A percentile compares a stretch with the other conserved stretches of the same genome.
Evolutionary conservation across 495 filamentous ascomycete genomes (phyloP).

Genomic region (Penicillium atrosanguineum): DNA sequence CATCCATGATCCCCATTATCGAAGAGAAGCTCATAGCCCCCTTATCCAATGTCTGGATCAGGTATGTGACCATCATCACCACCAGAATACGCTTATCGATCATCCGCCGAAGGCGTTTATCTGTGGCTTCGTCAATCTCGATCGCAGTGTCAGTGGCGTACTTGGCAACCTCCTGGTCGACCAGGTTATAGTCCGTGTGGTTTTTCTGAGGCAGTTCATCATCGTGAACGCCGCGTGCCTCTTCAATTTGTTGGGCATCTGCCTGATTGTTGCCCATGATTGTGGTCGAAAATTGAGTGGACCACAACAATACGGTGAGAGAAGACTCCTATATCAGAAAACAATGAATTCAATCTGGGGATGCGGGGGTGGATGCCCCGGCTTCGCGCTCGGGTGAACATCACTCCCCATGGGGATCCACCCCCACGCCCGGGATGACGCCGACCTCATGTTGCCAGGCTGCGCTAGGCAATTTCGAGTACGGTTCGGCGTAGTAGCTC

Average conservation of each 20-base stretch:
- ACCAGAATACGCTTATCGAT: constrained; percentile 55
- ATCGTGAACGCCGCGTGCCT: constrained; percentile 3
- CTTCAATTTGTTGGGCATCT: constrained; percentile 10
- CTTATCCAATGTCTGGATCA: constrained; percentile 68
- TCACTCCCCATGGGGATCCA: constrained; percentile 13
- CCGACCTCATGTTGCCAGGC: no score
- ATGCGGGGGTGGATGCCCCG: constrained; percentile 11
- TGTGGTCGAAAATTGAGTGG: background rate
- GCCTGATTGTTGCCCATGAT: constrained; percentile 6
- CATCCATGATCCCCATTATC: constrained; percentile 61
- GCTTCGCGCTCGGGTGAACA: background rate
- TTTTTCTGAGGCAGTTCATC: constrained; percentile 44
- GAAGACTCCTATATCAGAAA: no score
- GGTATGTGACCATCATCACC: constrained; percentile 51
- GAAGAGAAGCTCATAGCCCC: constrained; percentile 65
- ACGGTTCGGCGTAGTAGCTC: background rate
- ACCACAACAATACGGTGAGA: no score
- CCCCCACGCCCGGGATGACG: constrained; percentile 5
- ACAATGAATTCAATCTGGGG: constrained; percentile 3
- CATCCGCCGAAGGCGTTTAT: constrained; percentile 46
- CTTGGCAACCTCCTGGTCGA: constrained; percentile 62
- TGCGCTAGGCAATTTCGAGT: no score
- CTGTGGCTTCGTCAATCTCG: constrained; percentile 53
- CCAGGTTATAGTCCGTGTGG: constrained; percentile 46
- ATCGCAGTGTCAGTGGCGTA: constrained; percentile 52